Evolutionary conservation across 1,284 basidiomycete species (phyloP).

Genomic region (Sanghuangporus weigelae): DNA sequence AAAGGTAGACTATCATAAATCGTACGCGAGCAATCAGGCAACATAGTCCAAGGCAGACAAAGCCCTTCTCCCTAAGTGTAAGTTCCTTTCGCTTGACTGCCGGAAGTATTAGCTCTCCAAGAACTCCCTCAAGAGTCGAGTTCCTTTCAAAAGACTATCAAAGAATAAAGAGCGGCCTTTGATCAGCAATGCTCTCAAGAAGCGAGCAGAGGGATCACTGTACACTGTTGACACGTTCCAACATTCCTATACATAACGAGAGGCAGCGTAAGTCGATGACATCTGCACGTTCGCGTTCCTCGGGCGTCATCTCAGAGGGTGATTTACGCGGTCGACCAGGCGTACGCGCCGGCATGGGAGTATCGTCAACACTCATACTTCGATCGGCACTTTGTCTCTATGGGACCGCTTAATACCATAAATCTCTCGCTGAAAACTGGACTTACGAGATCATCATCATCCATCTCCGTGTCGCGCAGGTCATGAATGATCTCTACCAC

Average conservation of each 20-base stretch:
- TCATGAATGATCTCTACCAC: conserved; percentile 93
- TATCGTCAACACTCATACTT: conserved; percentile 32
- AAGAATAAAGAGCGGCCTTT: neutral
- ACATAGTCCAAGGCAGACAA: conserved; percentile 52
- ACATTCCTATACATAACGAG: conserved; percentile 85
- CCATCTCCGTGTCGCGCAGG: conserved; percentile 63
- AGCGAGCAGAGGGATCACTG: conserved; percentile 25
- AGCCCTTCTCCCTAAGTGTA: conserved; percentile 47
- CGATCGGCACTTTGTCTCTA: conserved; percentile 26
- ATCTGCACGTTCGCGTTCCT: conserved; percentile 57
- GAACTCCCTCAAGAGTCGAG: conserved; percentile 53
- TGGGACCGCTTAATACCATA: neutral
- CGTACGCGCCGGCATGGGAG: conserved; percentile 26
- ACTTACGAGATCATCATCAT: conserved; percentile 34
- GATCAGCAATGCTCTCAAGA: conserved; percentile 5
- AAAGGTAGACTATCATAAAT: conserved; percentile 1
- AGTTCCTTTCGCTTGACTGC: conserved; percentile 52
- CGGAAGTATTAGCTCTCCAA: conserved; percentile 56
- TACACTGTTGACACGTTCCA: conserved; percentile 89
- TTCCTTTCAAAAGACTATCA: conserved; percentile 68
- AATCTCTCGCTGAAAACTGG: neutral
- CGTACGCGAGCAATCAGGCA: conserved; percentile 46
- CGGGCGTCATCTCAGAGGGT: conserved; percentile 46
- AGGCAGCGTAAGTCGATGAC: conserved; percentile 80
- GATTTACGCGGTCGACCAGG: conserved; percentile 35